Conservation (phyloP, 148 eudicot genomes). For the Persicaria tinctoria region DNA sequence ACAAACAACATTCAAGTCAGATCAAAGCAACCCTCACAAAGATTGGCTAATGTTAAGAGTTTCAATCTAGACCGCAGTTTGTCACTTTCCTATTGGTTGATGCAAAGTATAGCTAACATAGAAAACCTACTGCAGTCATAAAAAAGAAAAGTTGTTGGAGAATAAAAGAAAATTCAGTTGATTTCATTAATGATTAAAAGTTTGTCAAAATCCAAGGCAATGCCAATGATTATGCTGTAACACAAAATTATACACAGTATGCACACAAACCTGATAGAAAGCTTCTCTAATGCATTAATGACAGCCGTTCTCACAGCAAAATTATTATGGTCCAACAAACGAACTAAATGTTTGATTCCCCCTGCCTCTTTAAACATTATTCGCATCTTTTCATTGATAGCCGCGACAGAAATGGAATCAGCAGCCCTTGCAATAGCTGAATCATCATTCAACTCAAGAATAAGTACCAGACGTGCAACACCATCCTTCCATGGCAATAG, state of each 20-base stretch:
- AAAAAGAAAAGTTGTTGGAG: too few species aligned
- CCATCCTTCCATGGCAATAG: conserved; percentile 75
- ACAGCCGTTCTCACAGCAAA: conserved; percentile 43
- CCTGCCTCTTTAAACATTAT: conserved; percentile 75
- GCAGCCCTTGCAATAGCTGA: conserved; percentile 64
- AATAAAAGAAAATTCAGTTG: not conserved
- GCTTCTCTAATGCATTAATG: conserved; percentile 58
- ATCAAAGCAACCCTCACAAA: not conserved
- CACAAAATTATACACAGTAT: not conserved
- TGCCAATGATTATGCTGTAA: not conserved
- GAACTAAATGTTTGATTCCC: conserved; percentile 48
- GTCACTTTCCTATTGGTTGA: too few species aligned
- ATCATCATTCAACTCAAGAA: conserved; percentile 82
- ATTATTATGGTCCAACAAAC: conserved; percentile 38
- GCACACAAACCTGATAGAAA: conserved; percentile 51
- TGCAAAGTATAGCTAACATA: too few species aligned
- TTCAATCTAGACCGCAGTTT: not conserved
- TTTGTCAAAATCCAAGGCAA: not conserved
- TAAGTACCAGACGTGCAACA: conserved; percentile 76
- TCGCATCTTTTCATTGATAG: conserved; percentile 56
- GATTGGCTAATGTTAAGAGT: not conserved
- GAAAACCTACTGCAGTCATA: too few species aligned
- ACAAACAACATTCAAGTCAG: not conserved
- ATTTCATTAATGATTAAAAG: not conserved
- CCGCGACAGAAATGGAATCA: conserved; percentile 61